These are phyloP conservation scores for Decorospora gaudefroyi DNA, from an alignment of 2,329 filamentous ascomycete species.

Conservation along the genomic window DNA sequence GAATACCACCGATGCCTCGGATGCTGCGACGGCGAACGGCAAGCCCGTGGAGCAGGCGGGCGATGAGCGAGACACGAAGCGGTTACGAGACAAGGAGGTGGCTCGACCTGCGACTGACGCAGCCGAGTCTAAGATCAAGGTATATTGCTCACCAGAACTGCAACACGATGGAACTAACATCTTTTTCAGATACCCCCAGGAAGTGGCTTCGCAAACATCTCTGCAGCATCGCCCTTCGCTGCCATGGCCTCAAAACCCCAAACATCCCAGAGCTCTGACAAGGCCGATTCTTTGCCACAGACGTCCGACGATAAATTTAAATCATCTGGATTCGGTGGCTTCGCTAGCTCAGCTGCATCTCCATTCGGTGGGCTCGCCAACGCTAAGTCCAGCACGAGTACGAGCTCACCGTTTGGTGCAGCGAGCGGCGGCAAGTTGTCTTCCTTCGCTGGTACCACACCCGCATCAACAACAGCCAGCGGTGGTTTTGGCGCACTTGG, in stretches of 20 bases:
- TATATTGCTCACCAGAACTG: slow-evolving; percentile 12
- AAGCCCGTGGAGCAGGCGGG: slow-evolving; percentile 22
- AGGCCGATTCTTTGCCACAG: slow-evolving; percentile 36
- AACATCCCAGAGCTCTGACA: slow-evolving; percentile 27
- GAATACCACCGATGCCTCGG: slow-evolving; percentile 12
- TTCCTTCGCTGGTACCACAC: slow-evolving; percentile 31
- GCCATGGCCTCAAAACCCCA: slow-evolving; percentile 48
- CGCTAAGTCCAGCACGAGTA: slow-evolving; percentile 20
- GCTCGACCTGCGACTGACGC: slow-evolving; percentile 21
- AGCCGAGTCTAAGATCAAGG: slow-evolving; percentile 32
- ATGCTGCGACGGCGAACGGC: slow-evolving; percentile 21
- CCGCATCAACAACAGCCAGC: slow-evolving; percentile 23
- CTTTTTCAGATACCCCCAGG: slow-evolving; percentile 37
- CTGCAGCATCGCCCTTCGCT: slow-evolving; percentile 55
- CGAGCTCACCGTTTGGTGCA: slow-evolving; percentile 47
- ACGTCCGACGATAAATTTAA: slow-evolving; percentile 58
- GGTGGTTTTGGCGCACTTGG: slow-evolving; percentile 45
- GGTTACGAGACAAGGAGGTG: slow-evolving; percentile 43
- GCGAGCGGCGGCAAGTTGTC: slow-evolving; percentile 31
- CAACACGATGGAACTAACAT: slow-evolving; percentile 14
- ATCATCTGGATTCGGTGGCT: slow-evolving; percentile 52
- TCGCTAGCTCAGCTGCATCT: slow-evolving; percentile 47
- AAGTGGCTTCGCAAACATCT: slow-evolving; percentile 53
- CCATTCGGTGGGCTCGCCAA: slow-evolving; percentile 40
- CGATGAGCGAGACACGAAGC: slow-evolving; percentile 45